Evolutionary conservation across 2,329 filamentous ascomycete species (phyloP).

Genomic region (Fusarium sp.): DNA sequence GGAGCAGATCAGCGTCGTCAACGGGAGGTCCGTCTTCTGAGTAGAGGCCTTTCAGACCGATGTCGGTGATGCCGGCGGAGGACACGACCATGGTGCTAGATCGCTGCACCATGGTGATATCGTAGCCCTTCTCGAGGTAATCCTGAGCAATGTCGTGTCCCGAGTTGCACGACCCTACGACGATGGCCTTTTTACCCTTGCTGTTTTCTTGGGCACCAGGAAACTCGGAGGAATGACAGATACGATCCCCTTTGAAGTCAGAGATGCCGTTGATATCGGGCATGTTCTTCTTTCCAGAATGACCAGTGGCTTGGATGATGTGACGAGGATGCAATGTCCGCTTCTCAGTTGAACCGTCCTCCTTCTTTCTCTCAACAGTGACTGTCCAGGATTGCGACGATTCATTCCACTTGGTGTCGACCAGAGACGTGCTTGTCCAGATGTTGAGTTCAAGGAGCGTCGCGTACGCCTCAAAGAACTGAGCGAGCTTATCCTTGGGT

Average conservation of each 20-base stretch:
- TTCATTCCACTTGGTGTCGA: constrained; percentile 60
- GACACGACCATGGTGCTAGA: constrained; percentile 71
- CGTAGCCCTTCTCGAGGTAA: constrained; percentile 70
- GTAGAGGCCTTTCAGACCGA: constrained; percentile 62
- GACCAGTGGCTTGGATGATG: constrained; percentile 73
- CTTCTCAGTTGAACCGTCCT: constrained; percentile 57
- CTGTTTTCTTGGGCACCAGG: constrained; percentile 58
- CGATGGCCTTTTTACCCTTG: constrained; percentile 67
- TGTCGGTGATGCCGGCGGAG: constrained; percentile 60
- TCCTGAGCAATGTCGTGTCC: constrained; percentile 75
- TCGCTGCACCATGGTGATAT: constrained; percentile 75
- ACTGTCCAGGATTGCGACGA: constrained; percentile 63
- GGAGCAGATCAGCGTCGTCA: constrained; percentile 71
- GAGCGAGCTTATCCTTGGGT: constrained; percentile 75
- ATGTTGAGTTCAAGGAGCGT: constrained; percentile 73
- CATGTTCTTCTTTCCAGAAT: constrained; percentile 71
- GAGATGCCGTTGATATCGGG: constrained; percentile 66
- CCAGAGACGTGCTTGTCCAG: constrained; percentile 65
- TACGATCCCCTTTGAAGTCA: constrained; percentile 64
- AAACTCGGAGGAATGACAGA: constrained; percentile 71
- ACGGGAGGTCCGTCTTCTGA: constrained; percentile 63
- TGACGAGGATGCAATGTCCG: constrained; percentile 69
- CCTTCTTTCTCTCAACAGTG: constrained; percentile 59
- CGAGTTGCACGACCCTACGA: constrained; percentile 75
- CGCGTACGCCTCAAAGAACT: constrained; percentile 74